Conservation (phyloP, 2,329 filamentous ascomycete species). For the Lojkania enalia region DNA sequence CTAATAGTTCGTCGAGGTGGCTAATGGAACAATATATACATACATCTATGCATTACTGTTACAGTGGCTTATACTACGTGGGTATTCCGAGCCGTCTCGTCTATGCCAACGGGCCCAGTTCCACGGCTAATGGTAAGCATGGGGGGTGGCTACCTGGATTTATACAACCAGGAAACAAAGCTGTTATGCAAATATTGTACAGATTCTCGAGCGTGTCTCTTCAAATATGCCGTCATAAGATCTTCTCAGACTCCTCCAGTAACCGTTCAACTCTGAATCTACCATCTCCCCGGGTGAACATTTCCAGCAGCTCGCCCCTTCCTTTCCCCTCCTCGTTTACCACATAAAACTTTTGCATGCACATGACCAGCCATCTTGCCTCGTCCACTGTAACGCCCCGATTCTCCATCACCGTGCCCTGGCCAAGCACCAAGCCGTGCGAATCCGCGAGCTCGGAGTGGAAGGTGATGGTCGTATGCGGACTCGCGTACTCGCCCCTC, state of each 20-base stretch:
- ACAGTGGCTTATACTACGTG: too few species aligned
- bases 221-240: slow-evolving; percentile 44
- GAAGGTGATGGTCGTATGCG: slow-evolving; percentile 93
- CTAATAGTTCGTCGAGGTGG: too few species aligned
- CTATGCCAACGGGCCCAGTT: too few species aligned
- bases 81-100: too few species aligned
- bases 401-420: slow-evolving; percentile 76
- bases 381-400: slow-evolving; percentile 77
- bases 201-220: too few species aligned
- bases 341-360: slow-evolving; percentile 89
- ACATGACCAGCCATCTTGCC: slow-evolving; percentile 89
- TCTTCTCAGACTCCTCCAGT: slow-evolving; percentile 85
- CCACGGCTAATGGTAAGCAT: too few species aligned
- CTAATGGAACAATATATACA: too few species aligned
- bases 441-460: slow-evolving; percentile 76
- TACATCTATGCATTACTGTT: too few species aligned
- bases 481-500: slow-evolving; percentile 83
- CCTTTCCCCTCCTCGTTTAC: slow-evolving; percentile 59
- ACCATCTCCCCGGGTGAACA: slow-evolving; percentile 78
- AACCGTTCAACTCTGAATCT: slow-evolving; percentile 82
- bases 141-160: not conserved
- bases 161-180: not conserved
- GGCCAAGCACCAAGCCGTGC: slow-evolving; percentile 82
- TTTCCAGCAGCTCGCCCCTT: slow-evolving; percentile 67
- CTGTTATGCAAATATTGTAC: slow-evolving; percentile 3